Base-by-base conservation (phyloP, 176 grass and related monocot species). In the Hyparrhenia diplandra region DNA sequence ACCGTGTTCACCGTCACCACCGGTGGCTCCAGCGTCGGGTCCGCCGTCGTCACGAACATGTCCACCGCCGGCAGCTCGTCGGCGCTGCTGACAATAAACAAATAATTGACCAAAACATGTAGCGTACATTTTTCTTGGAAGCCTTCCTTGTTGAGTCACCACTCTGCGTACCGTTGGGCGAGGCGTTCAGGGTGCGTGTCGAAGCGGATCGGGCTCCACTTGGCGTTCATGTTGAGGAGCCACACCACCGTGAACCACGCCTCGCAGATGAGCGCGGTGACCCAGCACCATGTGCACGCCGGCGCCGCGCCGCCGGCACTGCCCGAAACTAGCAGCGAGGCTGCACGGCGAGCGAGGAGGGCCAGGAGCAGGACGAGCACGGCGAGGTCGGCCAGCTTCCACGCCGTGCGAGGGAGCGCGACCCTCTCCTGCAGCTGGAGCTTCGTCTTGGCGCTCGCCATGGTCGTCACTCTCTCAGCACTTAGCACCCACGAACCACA, bases 11-110 rank as follows among this genome's bases (percentile, higher is more conserved):
- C 85, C 4, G 91, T 93, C 52, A 90, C 67, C 60, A 75, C 5
- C 41, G 91, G 87, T 6, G 87, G 84, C 75, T 93, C 91, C 27
- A 87, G 60, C 67, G 0, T 67, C 31, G 91, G 84, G 67, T 90
- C 91, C 6, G 85, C 87, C 23, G 87, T 93, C 13, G 87, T 93
- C 36, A 93, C 84, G 65, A 93, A 90, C 87, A 93, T 70, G 82
- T 93, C 91, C 63, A 93, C 77, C 8, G 78, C 75, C 24, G 87
- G 87, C 8, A 92, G n/a, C n/a, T n/a, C n/a, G n/a, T n/a, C n/a
- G n/a, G n/a, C n/a, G n/a, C n/a, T n/a, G n/a, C n/a, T n/a, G n/a
- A n/a, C n/a, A n/a, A n/a, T n/a, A n/a, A n/a, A n/a, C n/a, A n/a
- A n/a, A n/a, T n/a, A n/a, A n/a, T n/a, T n/a, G n/a, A n/a, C n/a